Evolutionary conservation across 1,284 basidiomycete genomes (phyloP).

Genomic region (Malassezia vespertilionis): DNA sequence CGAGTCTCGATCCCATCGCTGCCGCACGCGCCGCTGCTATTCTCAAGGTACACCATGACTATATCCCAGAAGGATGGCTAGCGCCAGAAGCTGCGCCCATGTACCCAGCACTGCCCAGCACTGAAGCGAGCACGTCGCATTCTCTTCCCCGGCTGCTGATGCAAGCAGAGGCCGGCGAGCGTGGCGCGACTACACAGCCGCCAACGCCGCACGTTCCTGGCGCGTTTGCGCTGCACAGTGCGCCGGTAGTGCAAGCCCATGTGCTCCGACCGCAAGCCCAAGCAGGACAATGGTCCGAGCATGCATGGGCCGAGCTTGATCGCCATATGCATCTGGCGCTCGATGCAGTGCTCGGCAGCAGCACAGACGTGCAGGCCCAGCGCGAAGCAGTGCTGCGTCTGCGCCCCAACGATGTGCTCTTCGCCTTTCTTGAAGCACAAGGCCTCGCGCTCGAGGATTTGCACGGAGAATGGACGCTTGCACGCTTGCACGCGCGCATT

Average conservation of each 20-base stretch:
- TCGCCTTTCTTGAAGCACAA: conserved; percentile 6
- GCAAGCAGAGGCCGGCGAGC: conserved; percentile 7
- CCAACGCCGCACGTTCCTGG: conserved; percentile 8
- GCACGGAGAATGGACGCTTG: conserved; percentile 11
- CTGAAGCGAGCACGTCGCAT: not conserved
- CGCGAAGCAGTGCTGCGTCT: not conserved
- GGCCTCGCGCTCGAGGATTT: conserved; percentile 15
- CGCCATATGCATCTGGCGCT: conserved; percentile 1
- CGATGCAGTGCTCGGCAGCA: not conserved
- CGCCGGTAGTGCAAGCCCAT: not conserved
- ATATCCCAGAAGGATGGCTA: conserved; percentile 36
- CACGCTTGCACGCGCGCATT: conserved; percentile 14
- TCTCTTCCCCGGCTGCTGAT: conserved; percentile 4
- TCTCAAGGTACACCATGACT: conserved; percentile 36
- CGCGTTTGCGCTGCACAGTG: conserved; percentile 2
- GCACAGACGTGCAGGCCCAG: not conserved
- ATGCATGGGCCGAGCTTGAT: conserved; percentile 16
- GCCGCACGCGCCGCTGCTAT: conserved; percentile 38
- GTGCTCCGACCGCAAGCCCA: conserved; percentile 13
- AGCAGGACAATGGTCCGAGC: conserved; percentile 11
- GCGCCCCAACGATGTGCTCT: conserved; percentile 6
- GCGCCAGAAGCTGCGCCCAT: not conserved
- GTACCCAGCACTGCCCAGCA: not conserved
- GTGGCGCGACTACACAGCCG: not conserved
- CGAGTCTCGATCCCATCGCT: conserved; percentile 29